A percentile compares a stretch with the other conserved stretches of the same genome.
These are phyloP conservation scores for Amanita brunnescens DNA, from an alignment of 768 basidiomycete species.

Conservation along the genomic window DNA sequence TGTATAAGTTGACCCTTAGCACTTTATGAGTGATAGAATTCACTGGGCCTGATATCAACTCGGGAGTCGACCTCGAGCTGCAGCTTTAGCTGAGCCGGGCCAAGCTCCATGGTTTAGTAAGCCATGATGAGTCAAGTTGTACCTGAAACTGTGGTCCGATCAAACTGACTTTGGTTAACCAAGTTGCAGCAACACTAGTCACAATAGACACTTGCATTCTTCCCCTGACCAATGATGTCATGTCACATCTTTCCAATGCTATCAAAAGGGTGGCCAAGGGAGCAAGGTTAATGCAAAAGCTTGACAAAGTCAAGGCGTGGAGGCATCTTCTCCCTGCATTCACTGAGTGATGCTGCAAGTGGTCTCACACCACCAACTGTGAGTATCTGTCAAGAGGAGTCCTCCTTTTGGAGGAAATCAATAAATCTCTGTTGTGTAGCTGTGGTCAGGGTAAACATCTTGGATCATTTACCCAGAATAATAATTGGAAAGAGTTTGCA, in stretches of 20 bases:
- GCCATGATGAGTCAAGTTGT: too few species aligned
- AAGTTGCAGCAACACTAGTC: too few species aligned
- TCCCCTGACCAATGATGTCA: not conserved
- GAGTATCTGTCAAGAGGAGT: slow-evolving; percentile 15
- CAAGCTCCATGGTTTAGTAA: too few species aligned
- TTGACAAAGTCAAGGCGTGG: slow-evolving; percentile 18
- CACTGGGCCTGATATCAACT: too few species aligned
- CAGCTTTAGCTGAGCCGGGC: too few species aligned
- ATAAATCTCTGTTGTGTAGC: slow-evolving; percentile 18
- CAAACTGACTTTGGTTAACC: too few species aligned
- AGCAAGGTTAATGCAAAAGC: not conserved
- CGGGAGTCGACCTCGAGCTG: too few species aligned
- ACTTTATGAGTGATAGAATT: too few species aligned
- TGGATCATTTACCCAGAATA: slow-evolving; percentile 11
- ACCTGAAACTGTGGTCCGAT: too few species aligned
- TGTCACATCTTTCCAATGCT: not conserved
- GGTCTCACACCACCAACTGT: slow-evolving; percentile 19
- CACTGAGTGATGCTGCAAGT: slow-evolving; percentile 20
- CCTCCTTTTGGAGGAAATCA: slow-evolving; percentile 17
- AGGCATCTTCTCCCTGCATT: slow-evolving; percentile 23
- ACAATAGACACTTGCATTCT: not conserved
- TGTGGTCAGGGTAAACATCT: slow-evolving; percentile 21
- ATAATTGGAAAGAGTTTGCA: slow-evolving; percentile 16
- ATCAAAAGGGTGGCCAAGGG: not conserved
- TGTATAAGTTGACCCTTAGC: too few species aligned